These are phyloP conservation scores for Collybia mongolica DNA, from an alignment of 768 basidiomycete genomes.

Conservation along the genomic window DNA sequence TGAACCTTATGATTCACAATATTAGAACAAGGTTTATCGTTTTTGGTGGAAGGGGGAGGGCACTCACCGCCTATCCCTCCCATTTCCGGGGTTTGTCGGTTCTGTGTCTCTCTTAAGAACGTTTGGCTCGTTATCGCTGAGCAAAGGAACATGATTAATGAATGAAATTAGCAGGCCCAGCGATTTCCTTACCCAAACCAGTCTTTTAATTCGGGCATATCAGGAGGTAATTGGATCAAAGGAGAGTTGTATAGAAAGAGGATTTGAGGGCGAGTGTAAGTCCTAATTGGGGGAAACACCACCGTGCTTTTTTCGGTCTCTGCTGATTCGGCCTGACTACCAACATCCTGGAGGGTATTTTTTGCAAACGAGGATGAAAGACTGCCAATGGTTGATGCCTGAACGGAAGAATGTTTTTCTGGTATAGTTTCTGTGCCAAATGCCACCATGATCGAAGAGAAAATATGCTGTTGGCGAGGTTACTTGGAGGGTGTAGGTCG, in stretches of 20 bases:
- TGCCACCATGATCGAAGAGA: slow-evolving; percentile 15
- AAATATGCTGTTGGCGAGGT: slow-evolving; percentile 6
- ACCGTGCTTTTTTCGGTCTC: slow-evolving; percentile 26
- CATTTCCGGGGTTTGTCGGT: slow-evolving; percentile 44
- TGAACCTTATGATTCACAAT: slow-evolving; percentile 46
- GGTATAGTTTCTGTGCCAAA: slow-evolving; percentile 4
- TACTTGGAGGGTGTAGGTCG: slow-evolving; percentile 13
- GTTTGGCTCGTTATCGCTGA: slow-evolving; percentile 63
- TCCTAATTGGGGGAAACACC: slow-evolving; percentile 46
- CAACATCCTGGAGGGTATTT: slow-evolving; percentile 20
- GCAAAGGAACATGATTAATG: slow-evolving; percentile 6
- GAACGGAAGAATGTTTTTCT: slow-evolving; percentile 4
- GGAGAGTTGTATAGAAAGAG: slow-evolving; percentile 74
- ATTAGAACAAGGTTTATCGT: neutral
- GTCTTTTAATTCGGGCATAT: slow-evolving; percentile 80
- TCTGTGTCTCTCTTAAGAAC: slow-evolving; percentile 72
- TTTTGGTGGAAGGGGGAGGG: neutral
- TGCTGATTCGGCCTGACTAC: slow-evolving; percentile 16
- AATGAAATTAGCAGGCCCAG: slow-evolving; percentile 17
- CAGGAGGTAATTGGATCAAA: slow-evolving; percentile 63
- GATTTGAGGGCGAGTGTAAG: slow-evolving; percentile 71
- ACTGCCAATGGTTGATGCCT: slow-evolving; percentile 19
- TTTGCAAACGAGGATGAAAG: slow-evolving; percentile 29
- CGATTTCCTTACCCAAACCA: slow-evolving; percentile 83
- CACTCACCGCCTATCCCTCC: slow-evolving; percentile 68